Evolutionary conservation across 805 yeast species (phyloP).

Genomic region (Geotrichum ghanense): DNA sequence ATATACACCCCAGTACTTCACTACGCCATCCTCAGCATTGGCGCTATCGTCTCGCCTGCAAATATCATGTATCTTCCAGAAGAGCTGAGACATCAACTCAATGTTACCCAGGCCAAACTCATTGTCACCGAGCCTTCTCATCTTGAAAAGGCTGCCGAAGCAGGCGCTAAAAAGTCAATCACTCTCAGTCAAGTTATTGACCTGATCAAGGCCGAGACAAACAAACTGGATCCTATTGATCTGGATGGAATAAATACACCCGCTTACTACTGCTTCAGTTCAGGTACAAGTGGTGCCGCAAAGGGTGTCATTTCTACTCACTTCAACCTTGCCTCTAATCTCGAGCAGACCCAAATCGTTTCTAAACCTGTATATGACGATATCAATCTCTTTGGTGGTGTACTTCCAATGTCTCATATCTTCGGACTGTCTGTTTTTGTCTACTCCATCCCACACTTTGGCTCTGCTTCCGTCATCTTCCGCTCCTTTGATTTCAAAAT

Average conservation of each 20-base stretch:
- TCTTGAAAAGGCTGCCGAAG: constrained; percentile 4
- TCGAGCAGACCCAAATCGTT: constrained; percentile 11
- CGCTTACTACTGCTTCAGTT: constrained; percentile 21
- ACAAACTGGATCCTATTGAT: neutral
- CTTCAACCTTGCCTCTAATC: constrained; percentile 31
- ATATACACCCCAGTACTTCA: constrained; percentile 19
- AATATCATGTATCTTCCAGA: constrained; percentile 21
- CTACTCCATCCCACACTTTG: constrained; percentile 13
- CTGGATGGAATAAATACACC: constrained; percentile 5
- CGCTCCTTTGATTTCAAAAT: constrained; percentile 24
- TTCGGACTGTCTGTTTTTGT: constrained; percentile 24
- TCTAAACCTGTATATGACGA: constrained; percentile 2
- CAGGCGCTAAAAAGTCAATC: neutral
- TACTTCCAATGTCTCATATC: constrained; percentile 25
- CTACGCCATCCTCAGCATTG: constrained; percentile 16
- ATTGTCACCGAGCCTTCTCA: constrained; percentile 9
- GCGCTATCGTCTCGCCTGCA: constrained; percentile 23
- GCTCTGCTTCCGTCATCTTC: constrained; percentile 17
- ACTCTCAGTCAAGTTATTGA: neutral
- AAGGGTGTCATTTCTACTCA: constrained; percentile 63
- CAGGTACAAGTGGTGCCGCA: constrained; percentile 41
- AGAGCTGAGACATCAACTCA: constrained; percentile 22
- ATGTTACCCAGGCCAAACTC: constrained; percentile 10
- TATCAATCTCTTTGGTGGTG: constrained; percentile 3
- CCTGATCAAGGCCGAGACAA: neutral